Conservation (phyloP, 2,329 filamentous ascomycete species). For the Cordyceps tenuipes region DNA sequence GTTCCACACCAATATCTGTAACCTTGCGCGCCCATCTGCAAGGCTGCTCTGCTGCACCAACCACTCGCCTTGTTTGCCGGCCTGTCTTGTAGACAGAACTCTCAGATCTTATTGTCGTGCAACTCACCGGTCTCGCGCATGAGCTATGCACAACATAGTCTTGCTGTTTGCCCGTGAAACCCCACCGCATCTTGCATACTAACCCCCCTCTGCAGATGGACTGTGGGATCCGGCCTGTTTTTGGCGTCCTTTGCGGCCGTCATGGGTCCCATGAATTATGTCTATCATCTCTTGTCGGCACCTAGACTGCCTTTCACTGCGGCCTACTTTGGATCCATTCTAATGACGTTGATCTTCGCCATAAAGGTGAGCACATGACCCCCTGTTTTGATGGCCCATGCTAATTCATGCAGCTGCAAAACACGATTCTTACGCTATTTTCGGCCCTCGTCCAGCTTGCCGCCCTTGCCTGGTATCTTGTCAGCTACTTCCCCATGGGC, state of each 20-base stretch:
- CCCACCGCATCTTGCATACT: slow-evolving; percentile 15
- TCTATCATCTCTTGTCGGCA: slow-evolving; percentile 74
- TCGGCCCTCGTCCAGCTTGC: slow-evolving; percentile 77
- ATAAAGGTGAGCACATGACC: slow-evolving; percentile 65
- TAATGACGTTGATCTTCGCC: slow-evolving; percentile 82
- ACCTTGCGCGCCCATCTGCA: neutral
- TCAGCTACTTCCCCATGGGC: slow-evolving; percentile 98
- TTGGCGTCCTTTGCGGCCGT: slow-evolving; percentile 86
- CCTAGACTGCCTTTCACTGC: slow-evolving; percentile 85
- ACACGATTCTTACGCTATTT: slow-evolving; percentile 74
- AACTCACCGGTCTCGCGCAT: neutral
- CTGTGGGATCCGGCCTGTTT: slow-evolving; percentile 84
- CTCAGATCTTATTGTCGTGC: neutral
- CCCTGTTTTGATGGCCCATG: slow-evolving; percentile 6
- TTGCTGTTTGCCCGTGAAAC: neutral
- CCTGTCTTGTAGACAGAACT: neutral
- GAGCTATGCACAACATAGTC: slow-evolving; percentile 19
- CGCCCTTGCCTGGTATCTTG: slow-evolving; percentile 82
- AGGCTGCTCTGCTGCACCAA: neutral
- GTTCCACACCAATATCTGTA: neutral
- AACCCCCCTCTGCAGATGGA: slow-evolving; percentile 60
- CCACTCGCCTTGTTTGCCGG: slow-evolving; percentile 8
- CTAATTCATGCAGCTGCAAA: slow-evolving; percentile 57
- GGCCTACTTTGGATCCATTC: slow-evolving; percentile 90
- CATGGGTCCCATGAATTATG: slow-evolving; percentile 82